Base-by-base conservation (phyloP, 179 eudicot species). In the Corrigiola litoralis region DNA sequence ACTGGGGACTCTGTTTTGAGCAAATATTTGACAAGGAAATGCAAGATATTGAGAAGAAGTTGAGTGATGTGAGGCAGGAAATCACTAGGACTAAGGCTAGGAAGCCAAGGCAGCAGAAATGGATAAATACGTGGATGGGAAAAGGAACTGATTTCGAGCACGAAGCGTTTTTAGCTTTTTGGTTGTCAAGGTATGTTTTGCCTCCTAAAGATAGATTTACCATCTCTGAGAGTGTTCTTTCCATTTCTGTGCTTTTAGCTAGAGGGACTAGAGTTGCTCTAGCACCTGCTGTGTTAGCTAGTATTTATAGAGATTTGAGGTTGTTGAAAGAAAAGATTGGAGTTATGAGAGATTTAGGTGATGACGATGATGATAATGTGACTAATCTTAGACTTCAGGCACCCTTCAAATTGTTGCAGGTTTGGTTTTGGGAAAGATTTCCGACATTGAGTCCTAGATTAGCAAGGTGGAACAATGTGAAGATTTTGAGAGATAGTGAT, bases 141-240 rank as follows among this genome's bases (percentile, higher is more conserved):
- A 69, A 41, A 45, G 73, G 63, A 4, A 36, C 61, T 13, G 61
- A 69, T 20, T 5, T 72, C 1, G 84, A 77, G 47, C 82, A 84
- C n/a, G 79, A 41, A 27, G 85, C 75, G 3, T 74, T 81, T 71
- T 66, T 81, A 5, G 38, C 72, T 6, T 36, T 70, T 6, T 81
- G 83, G 81, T 34, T 84, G 6, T 84, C 81, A 0, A 70, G 77
- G 70, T 70, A 48, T 62, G 81, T 83, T n/a, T 68, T 83, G 9
- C 63, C 72, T 4, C 6, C 28, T 1, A 1, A 25, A 13, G 10
- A 11, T 0, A 5, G 4, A 11, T 24, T 20, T 11, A 37, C 3
- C 0, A 29, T 79, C 11, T 6, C 13, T 1, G 32, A 8, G 4
- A 0, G 23, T 63, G 67, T 72, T 61, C 66, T 79, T 23, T 55